Conservation (phyloP, 73 alveolate genomes). For the Stentor coeruleus region DNA sequence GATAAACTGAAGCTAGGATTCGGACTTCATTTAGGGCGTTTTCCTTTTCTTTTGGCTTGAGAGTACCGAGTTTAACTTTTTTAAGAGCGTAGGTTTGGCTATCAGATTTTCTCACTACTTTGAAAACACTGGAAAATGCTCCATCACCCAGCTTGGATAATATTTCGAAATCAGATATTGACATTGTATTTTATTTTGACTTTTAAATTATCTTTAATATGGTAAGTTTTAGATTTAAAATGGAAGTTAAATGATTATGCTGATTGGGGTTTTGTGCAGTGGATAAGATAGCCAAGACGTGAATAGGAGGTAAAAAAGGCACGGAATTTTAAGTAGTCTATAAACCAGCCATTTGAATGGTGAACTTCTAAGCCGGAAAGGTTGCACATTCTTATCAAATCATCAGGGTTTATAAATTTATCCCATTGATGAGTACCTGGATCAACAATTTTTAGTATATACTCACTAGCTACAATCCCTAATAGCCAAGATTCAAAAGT, state of each 20-base stretch:
- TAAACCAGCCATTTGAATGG: neutral
- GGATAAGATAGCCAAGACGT: conserved; percentile 9
- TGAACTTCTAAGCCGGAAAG: neutral
- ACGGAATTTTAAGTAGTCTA: neutral
- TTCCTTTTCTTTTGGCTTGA: conserved; percentile 56
- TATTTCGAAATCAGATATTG: conserved; percentile 83
- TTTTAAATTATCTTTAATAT: too few relatives aligned
- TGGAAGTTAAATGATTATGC: too few relatives aligned
- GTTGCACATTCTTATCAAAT: conserved; percentile 22
- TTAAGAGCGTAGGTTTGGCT: conserved; percentile 9
- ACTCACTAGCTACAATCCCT: conserved; percentile 68
- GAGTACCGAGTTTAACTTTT: neutral
- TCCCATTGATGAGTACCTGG: conserved; percentile 85
- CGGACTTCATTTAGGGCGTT: conserved; percentile 72
- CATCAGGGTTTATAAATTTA: conserved; percentile 57
- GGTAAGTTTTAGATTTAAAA: too few relatives aligned
- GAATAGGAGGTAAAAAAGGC: neutral
- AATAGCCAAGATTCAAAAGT: conserved; percentile 69
- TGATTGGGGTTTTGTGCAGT: conserved; percentile 15
- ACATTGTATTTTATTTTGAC: too few relatives aligned
- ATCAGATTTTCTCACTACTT: neutral
- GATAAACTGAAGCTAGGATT: conserved; percentile 58
- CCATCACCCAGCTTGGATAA: conserved; percentile 59
- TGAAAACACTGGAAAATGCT: conserved; percentile 37
- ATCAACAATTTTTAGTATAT: conserved; percentile 62